Evolutionary conservation across 1,139 yeast species (phyloP).

Genomic region (Scheffersomyces parashehatae): DNA sequence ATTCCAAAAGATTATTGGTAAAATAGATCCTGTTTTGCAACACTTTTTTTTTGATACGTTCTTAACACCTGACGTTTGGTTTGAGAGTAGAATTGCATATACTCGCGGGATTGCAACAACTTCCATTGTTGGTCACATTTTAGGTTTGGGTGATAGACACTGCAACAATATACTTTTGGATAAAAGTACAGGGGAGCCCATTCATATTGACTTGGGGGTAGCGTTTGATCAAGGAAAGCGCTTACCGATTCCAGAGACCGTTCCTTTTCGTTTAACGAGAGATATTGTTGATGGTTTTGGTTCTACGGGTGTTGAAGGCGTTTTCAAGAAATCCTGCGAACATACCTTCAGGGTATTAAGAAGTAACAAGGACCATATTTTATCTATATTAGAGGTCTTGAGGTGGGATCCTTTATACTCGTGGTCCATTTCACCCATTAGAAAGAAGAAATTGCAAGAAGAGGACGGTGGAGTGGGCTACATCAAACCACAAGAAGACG

Average conservation of each 20-base stretch:
- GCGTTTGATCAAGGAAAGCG: constrained; percentile 92
- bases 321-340: constrained; percentile 72
- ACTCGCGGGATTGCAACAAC: constrained; percentile 81
- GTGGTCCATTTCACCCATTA: constrained; percentile 80
- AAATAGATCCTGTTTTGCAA: constrained; percentile 67
- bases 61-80: constrained; percentile 71
- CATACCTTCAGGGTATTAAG: constrained; percentile 71
- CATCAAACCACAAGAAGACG: constrained; percentile 47
- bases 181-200: constrained; percentile 77
- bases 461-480: constrained; percentile 20
- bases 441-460: constrained; percentile 58
- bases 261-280: constrained; percentile 88
- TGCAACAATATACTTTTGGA: constrained; percentile 89
- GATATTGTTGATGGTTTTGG: constrained; percentile 96
- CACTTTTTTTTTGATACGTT: constrained; percentile 73
- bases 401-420: constrained; percentile 91
- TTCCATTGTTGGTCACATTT: constrained; percentile 81
- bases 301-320: constrained; percentile 74
- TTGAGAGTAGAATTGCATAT: constrained; percentile 61
- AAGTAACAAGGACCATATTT: constrained; percentile 63
- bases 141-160: constrained; percentile 96
- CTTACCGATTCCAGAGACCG: constrained; percentile 85
- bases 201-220: constrained; percentile 94
- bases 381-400: constrained; percentile 81
- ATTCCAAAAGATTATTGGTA: constrained; percentile 50